phyloP scores from a whole-genome alignment of 306 rosid genomes.

The Sicyos edulis region DNA sequence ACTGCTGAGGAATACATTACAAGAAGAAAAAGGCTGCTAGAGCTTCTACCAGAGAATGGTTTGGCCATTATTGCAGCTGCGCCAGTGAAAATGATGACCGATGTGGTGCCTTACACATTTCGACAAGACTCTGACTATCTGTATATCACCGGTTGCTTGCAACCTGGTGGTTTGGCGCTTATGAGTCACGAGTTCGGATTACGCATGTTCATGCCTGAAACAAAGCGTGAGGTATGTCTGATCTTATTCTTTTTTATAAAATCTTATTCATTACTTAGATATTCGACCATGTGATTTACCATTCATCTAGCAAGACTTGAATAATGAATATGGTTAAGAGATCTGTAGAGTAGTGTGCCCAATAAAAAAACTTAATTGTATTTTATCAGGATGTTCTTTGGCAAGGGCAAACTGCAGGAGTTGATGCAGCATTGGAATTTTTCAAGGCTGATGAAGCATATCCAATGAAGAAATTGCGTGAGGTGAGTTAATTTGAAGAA shows the following conservation, averaged over 20 bases:
- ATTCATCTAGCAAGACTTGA: background rate
- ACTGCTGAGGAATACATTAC: constrained; percentile 60
- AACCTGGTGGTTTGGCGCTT: constrained; percentile 87
- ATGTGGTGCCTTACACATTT: constrained; percentile 86
- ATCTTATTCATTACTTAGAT: background rate
- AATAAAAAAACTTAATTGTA: background rate
- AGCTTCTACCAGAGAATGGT: constrained; percentile 75
- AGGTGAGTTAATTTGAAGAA: constrained; percentile 43
- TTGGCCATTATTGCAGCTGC: constrained; percentile 88
- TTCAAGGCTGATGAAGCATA: constrained; percentile 82
- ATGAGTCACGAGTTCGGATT: constrained; percentile 74
- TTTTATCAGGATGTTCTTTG: constrained; percentile 68
- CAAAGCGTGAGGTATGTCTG: constrained; percentile 53
- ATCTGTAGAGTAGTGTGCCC: background rate
- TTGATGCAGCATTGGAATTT: constrained; percentile 60
- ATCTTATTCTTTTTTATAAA: constrained; percentile 14
- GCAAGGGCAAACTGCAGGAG: constrained; percentile 86
- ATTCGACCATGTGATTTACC: background rate
- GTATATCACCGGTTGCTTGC: constrained; percentile 90
- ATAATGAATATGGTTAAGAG: background rate
- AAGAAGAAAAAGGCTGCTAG: constrained; percentile 73
- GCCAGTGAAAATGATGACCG: constrained; percentile 94
- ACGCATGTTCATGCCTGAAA: constrained; percentile 97
- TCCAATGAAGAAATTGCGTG: constrained; percentile 57
- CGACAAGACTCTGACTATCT: constrained; percentile 85